phyloP scores from a whole-genome alignment of 441 rosid genomes.

The Syzygium malaccense region DNA sequence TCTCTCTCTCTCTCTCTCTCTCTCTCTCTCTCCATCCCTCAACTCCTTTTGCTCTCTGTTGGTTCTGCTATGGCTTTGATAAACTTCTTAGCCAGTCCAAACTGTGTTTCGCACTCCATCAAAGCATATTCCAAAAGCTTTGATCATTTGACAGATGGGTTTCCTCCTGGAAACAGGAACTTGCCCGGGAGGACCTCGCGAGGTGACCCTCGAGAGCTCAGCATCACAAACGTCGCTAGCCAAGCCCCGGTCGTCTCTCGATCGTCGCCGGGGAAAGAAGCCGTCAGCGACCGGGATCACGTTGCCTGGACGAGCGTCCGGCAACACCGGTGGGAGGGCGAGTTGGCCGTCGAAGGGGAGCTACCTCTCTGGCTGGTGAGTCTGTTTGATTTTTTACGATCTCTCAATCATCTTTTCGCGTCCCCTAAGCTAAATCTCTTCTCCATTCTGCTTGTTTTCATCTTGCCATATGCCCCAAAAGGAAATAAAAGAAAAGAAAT shows the following conservation, averaged over 20 bases:
- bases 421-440: not conserved
- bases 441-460: not conserved
- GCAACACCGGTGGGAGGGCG: conserved; percentile 88
- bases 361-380: conserved; percentile 93
- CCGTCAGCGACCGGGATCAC: conserved; percentile 20
- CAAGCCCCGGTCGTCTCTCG: conserved; percentile 10
- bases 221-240: conserved; percentile 25
- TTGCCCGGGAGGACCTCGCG: conserved; percentile 7
- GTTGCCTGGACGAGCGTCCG: conserved; percentile 88
- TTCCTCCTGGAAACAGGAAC: not conserved
- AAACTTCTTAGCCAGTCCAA: conserved; percentile 7
- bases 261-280: conserved; percentile 24
- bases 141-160: not conserved
- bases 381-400: not conserved
- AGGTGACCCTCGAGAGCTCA: conserved; percentile 2
- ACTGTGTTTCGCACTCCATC: conserved; percentile 1
- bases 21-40: not conserved
- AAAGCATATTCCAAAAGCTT: conserved; percentile 4
- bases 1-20: not conserved
- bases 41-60: not conserved
- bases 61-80: conserved; percentile 35
- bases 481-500: not conserved
- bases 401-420: not conserved
- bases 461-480: not conserved
- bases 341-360: conserved; percentile 65